Evolutionary conservation across 2,329 filamentous ascomycete species (phyloP).

Genomic region (Aspergillus latus): DNA sequence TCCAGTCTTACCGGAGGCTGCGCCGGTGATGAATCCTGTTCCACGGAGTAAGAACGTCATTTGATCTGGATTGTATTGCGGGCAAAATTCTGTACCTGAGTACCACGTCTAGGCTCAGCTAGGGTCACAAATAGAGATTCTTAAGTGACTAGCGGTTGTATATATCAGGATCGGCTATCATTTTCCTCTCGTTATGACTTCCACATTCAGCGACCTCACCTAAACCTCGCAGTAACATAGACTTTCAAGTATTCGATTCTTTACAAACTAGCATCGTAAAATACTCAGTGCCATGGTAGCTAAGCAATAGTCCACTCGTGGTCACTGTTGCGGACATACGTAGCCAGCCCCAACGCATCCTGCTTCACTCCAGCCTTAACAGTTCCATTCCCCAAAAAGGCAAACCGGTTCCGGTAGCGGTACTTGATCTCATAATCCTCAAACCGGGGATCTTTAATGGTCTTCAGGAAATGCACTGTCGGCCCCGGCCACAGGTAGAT

Average conservation of each 20-base stretch:
- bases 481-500: not conserved
- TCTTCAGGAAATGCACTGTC: not conserved
- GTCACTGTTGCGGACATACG: conserved; percentile 2
- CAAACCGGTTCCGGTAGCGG: conserved; percentile 2
- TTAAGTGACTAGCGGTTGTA: no score
- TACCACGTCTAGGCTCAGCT: no score
- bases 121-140: no score
- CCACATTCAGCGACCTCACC: no score
- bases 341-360: conserved; percentile 1
- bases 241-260: no score
- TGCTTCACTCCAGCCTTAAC: conserved; percentile 1
- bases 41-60: not conserved
- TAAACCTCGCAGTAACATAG: no score
- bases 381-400: conserved; percentile 2
- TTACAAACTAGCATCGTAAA: not conserved
- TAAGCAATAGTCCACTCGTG: conserved; percentile 2
- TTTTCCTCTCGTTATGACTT: no score
- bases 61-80: no score
- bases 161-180: no score
- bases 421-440: conserved; percentile 11
- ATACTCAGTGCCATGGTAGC: not conserved
- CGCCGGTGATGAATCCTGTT: conserved; percentile 6
- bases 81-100: no score
- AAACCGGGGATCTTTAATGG: not conserved
- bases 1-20: not conserved